Evolutionary conservation across 225 moss, liverwort and hornwort species (phyloP).

Genomic region (Ulota crispa): DNA sequence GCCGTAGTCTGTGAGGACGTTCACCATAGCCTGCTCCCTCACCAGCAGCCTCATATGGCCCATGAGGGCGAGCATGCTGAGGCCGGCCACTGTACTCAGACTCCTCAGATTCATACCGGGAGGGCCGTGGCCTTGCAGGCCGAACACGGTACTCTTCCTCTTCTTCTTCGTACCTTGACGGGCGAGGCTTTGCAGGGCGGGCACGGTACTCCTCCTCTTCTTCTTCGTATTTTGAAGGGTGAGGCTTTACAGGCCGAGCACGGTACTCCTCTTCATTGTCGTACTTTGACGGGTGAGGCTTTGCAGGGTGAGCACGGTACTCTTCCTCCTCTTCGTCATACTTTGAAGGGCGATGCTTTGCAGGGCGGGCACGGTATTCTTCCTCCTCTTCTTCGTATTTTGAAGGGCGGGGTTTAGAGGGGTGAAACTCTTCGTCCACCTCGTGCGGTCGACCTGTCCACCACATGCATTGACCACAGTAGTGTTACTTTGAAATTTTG

Average conservation of each 20-base stretch:
- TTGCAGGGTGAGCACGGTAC: conserved; percentile 26
- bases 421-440: conserved; percentile 20
- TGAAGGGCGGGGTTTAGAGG: conserved; percentile 37
- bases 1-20: conserved; percentile 25
- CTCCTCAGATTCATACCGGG: conserved; percentile 18
- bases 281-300: conserved; percentile 24
- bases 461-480: not conserved
- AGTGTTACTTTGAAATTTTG: not conserved
- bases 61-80: conserved; percentile 13
- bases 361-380: conserved; percentile 7
- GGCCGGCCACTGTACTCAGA: conserved; percentile 28
- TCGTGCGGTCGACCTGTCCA: conserved; percentile 22
- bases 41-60: not conserved
- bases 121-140: conserved; percentile 14
- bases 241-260: conserved; percentile 5
- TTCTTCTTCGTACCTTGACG: not conserved
- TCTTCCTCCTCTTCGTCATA: conserved; percentile 25
- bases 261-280: not conserved
- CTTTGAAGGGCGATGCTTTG: conserved; percentile 1
- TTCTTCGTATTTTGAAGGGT: conserved; percentile 14
- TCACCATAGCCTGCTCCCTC: conserved; percentile 22
- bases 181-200: conserved; percentile 25
- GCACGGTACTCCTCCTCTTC: conserved; percentile 33
- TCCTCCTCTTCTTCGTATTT: conserved; percentile 21
- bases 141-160: conserved; percentile 13